Evolutionary conservation across 2,329 filamentous ascomycete species (phyloP), one percentile per base, ranked within the genome.

Genomic region (Chaetomiaceae sp.): DNA sequence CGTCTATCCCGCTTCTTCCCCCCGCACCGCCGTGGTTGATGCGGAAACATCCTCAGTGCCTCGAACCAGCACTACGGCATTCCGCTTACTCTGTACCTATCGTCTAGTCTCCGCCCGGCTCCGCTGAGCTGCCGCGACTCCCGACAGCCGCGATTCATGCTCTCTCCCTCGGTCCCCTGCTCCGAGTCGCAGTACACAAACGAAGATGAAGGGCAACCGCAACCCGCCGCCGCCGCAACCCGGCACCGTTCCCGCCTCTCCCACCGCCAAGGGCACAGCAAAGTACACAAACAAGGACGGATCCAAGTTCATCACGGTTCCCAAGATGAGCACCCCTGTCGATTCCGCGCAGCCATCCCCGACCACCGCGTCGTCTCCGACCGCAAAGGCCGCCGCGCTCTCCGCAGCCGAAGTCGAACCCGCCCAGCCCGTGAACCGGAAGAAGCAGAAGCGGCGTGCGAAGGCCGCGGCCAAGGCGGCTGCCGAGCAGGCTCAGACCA

Each of bases 381-480:
- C 31, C 34, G 34, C 54, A 29, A 57, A 54, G n/a, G 19, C 22
- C 15, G 48, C 42, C 25, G 31, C 55, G 17, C 55, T 49, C 5
- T 17, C 51, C 40, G 47, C 47, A 6, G 11, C 55, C 20, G 54
- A 31, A 25, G 31, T 47, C 17, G 56, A 51, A 23, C 39, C 59
- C 12, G 34, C 54, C 5, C 55, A 58, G 40, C 66, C 77, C 8
- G 86, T 91, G 47, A 96, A 96, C 72, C 84, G 89, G 67, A 96
- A 96, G 78, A 97, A 96, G 77, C 88, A 94, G 71, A 96, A 96
- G 78, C 84, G 91, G 62, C 83, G 91, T 61, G 87, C 89, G 67
- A 96, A 96, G 72, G 88, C 87, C 31, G 87, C 89, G 29, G 86
- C 85, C 56, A 82, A 86, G 66, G 81, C 81, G 27, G 82, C 79